Conservation (phyloP, 2,329 filamentous ascomycete genomes). For the Epichloe typhina region DNA sequence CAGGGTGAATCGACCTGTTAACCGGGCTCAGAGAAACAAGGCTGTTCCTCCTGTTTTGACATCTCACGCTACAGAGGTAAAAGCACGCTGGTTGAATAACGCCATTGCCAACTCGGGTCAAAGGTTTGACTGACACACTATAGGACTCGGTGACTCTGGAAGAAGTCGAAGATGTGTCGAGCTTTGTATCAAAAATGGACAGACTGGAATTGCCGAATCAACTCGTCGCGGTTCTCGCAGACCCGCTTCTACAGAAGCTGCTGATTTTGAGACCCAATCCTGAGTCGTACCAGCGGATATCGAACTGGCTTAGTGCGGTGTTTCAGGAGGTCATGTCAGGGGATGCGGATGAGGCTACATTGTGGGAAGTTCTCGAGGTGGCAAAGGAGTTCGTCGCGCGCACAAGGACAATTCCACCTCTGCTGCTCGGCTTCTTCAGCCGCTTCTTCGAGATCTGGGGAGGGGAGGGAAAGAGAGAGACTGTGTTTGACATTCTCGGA, state of each 20-base stretch:
- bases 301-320: constrained; percentile 45
- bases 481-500: constrained; percentile 45
- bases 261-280: constrained; percentile 48
- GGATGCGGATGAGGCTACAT: constrained; percentile 31
- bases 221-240: constrained; percentile 60
- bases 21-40: constrained; percentile 17
- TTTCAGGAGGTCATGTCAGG: constrained; percentile 42
- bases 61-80: constrained; percentile 54
- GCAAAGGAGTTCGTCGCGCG: constrained; percentile 41
- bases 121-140: background rate
- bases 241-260: constrained; percentile 68
- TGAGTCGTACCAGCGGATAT: constrained; percentile 36
- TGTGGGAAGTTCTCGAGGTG: constrained; percentile 41
- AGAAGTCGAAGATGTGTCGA: constrained; percentile 58
- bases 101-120: too few species aligned
- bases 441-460: constrained; percentile 49
- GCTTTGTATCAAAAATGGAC: constrained; percentile 61
- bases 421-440: constrained; percentile 35
- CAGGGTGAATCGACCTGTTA: constrained; percentile 41
- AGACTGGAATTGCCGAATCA: constrained; percentile 73
- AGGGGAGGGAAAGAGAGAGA: constrained; percentile 37
- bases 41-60: constrained; percentile 60
- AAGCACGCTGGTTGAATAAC: constrained; percentile 9
- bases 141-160: constrained; percentile 56
- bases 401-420: constrained; percentile 38